Conservation (phyloP, 1,284 basidiomycete species). For the Cystobasidium sp. region DNA sequence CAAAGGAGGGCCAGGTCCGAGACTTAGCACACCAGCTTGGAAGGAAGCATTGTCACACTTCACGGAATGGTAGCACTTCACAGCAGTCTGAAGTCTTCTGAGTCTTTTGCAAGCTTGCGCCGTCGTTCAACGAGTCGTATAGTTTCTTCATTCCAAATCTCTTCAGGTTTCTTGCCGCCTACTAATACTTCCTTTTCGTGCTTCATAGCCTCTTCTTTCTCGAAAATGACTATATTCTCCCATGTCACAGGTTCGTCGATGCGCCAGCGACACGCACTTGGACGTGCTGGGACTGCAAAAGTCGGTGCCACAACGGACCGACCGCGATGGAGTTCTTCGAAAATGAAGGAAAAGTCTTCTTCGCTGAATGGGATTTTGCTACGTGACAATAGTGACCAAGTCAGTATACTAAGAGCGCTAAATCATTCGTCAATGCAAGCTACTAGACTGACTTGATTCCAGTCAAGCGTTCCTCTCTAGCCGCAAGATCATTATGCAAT, state of each 20-base stretch:
- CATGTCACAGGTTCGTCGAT: constrained; percentile 65
- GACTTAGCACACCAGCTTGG: too few species aligned
- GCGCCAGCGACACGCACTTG: constrained; percentile 81
- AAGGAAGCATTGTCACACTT: too few species aligned
- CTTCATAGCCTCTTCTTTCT: constrained; percentile 69
- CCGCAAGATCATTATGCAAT: constrained; percentile 74
- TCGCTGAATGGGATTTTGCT: constrained; percentile 72
- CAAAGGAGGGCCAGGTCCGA: background rate
- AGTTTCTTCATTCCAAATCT: constrained; percentile 51
- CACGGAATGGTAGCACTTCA: background rate
- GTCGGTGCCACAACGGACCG: constrained; percentile 74
- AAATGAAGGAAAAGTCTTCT: constrained; percentile 78
- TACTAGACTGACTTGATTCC: constrained; percentile 56
- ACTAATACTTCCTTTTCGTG: constrained; percentile 50
- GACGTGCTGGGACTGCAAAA: constrained; percentile 69
- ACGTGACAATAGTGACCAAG: background rate
- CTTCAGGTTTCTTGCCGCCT: constrained; percentile 48
- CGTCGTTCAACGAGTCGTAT: constrained; percentile 48
- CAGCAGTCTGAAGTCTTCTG: constrained; percentile 41
- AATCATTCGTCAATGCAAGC: background rate
- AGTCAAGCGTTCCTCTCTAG: constrained; percentile 69
- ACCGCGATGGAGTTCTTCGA: constrained; percentile 83
- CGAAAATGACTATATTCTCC: constrained; percentile 82
- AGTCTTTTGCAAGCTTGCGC: constrained; percentile 46
- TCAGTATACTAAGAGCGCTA: too few species aligned